phyloP scores from a whole-genome alignment of 768 basidiomycete species.

The Flagelloscypha sp. region DNA sequence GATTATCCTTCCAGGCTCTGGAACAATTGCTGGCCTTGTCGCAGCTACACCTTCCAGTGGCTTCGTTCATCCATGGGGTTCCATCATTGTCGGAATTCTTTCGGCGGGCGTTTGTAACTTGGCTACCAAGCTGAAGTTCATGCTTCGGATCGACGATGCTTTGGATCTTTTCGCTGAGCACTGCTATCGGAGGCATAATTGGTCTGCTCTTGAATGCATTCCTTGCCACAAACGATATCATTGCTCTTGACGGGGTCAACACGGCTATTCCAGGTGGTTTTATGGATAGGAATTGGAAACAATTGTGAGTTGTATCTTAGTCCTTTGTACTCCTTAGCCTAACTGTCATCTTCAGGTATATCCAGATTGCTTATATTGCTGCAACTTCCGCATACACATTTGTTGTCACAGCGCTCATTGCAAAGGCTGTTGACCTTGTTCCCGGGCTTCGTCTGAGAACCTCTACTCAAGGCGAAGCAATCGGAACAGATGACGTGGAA shows the following conservation, averaged over 20 bases:
- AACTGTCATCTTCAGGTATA: too few species aligned
- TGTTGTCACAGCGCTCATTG: conserved; percentile 52
- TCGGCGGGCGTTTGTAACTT: conserved; percentile 73
- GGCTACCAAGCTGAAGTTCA: conserved; percentile 63
- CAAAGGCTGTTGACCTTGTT: conserved; percentile 45
- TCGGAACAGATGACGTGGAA: conserved; percentile 69
- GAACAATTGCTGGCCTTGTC: conserved; percentile 82
- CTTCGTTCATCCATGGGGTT: conserved; percentile 68
- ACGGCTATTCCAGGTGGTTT: conserved; percentile 50
- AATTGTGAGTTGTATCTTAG: too few species aligned
- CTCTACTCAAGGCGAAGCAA: conserved; percentile 45
- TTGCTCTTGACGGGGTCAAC: conserved; percentile 62
- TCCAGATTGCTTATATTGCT: conserved; percentile 60
- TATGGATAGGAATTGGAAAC: conserved; percentile 70
- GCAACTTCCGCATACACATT: conserved; percentile 54
- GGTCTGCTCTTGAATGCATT: conserved; percentile 68
- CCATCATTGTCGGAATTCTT: conserved; percentile 68
- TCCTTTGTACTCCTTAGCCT: too few species aligned
- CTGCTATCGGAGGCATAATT: conserved; percentile 74
- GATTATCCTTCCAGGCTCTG: conserved; percentile 25
- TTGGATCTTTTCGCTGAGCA: conserved; percentile 92
- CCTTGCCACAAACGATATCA: conserved; percentile 60
- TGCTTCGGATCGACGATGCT: conserved; percentile 69
- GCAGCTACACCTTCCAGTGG: conserved; percentile 87
- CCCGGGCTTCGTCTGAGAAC: conserved; percentile 51